Percentiles rank a stretch among this genome's conserved stretches.
Conservation (phyloP, 495 filamentous ascomycete genomes). For the Penicilliopsis zonata region DNA sequence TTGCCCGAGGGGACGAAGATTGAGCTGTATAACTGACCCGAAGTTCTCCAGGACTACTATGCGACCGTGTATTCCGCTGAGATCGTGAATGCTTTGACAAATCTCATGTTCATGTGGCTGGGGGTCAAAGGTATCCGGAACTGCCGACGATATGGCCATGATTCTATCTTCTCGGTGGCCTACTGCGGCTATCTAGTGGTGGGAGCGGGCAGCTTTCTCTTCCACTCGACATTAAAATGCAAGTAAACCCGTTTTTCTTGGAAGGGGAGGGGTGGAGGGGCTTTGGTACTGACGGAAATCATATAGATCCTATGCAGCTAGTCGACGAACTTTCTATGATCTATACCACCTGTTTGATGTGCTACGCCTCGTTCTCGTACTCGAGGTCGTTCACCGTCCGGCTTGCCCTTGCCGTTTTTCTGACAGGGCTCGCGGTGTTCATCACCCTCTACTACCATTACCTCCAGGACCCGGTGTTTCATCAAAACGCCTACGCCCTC, state of each 20-base stretch:
- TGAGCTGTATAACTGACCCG: too few species aligned
- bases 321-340: constrained; percentile 97
- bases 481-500: constrained; percentile 77
- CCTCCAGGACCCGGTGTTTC: constrained; percentile 84
- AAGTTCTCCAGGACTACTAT: constrained; percentile 44
- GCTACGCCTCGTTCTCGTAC: constrained; percentile 76
- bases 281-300: constrained; percentile 12
- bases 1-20: too few species aligned
- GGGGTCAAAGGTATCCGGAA: constrained; percentile 60
- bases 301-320: constrained; percentile 87
- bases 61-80: constrained; percentile 48
- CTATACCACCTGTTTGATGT: constrained; percentile 92
- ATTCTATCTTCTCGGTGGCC: constrained; percentile 57
- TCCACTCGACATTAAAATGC: constrained; percentile 78
- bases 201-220: constrained; percentile 68
- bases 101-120: constrained; percentile 64
- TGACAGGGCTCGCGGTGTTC: constrained; percentile 55
- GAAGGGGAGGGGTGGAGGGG: too few species aligned
- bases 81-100: constrained; percentile 66
- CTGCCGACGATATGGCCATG: constrained; percentile 58
- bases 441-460: constrained; percentile 92
- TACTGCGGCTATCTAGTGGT: constrained; percentile 70
- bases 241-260: constrained; percentile 20
- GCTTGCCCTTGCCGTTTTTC: constrained; percentile 43
- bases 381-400: constrained; percentile 42